Conservation (phyloP, 331 rosid species). For the Cydonia oblonga region DNA sequence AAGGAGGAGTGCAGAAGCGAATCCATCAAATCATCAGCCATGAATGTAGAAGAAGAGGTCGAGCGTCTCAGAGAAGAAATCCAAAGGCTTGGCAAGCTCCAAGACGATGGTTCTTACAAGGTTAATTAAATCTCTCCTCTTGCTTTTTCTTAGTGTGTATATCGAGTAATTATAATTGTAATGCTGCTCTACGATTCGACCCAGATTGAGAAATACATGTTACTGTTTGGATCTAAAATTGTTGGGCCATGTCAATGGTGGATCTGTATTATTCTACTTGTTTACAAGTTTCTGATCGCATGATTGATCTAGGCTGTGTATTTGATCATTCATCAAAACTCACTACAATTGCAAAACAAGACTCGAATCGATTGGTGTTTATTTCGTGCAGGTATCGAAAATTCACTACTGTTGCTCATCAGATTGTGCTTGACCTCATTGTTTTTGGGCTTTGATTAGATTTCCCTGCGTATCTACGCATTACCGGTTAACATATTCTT, state of each 20-base stretch:
- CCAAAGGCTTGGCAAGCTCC: slow-evolving; percentile 70
- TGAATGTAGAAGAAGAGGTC: slow-evolving; percentile 86
- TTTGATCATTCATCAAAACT: not conserved
- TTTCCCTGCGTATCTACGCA: not conserved
- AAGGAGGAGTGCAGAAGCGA: not conserved
- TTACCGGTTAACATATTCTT: too few relatives aligned
- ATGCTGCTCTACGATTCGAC: not conserved
- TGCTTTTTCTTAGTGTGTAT: not conserved
- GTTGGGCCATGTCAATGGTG: not conserved
- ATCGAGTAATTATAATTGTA: not conserved
- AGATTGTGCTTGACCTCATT: not conserved
- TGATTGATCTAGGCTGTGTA: not conserved
- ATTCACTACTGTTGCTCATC: not conserved
- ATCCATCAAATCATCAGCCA: slow-evolving; percentile 11
- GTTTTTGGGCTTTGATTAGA: not conserved
- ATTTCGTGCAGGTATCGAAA: not conserved
- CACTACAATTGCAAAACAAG: too few relatives aligned
- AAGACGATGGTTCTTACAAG: slow-evolving; percentile 82
- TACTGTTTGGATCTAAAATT: not conserved
- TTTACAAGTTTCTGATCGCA: not conserved
- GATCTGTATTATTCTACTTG: not conserved
- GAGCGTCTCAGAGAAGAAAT: slow-evolving; percentile 63
- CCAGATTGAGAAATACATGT: too few relatives aligned
- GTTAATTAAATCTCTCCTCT: slow-evolving; percentile 18
- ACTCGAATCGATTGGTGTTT: not conserved